phyloP scores from a whole-genome alignment of 495 filamentous ascomycete genomes.

The Talaromyces trachyspermus region DNA sequence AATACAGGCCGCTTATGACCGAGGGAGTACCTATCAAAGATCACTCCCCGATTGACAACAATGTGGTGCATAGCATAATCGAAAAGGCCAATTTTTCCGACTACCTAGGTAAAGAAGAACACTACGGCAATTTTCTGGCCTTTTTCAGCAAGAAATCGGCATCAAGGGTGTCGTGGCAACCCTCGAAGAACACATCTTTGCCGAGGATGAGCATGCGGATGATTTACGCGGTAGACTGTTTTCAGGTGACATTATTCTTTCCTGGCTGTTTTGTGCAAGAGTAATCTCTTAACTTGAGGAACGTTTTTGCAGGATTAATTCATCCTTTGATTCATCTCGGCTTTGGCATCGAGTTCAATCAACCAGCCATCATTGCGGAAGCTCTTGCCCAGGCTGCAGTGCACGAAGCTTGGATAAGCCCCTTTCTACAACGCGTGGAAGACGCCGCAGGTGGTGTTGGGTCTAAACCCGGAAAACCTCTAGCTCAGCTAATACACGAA shows the following conservation, averaged over 20 bases:
- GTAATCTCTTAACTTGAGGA: background rate
- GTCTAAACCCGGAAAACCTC: constrained; percentile 30
- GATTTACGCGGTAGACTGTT: constrained; percentile 53
- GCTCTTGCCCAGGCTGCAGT: constrained; percentile 59
- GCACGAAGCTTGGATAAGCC: constrained; percentile 44
- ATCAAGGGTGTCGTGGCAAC: constrained; percentile 49
- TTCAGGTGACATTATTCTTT: constrained; percentile 31
- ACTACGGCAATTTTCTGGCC: constrained; percentile 61
- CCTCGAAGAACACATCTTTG: constrained; percentile 59
- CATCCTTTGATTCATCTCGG: constrained; percentile 36
- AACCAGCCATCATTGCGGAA: constrained; percentile 28
- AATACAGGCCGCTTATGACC: constrained; percentile 51
- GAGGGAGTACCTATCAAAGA: constrained; percentile 57
- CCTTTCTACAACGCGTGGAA: constrained; percentile 48
- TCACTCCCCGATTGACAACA: constrained; percentile 31
- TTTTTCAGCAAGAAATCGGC: constrained; percentile 71
- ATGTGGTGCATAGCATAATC: constrained; percentile 43
- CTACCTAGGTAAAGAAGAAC: constrained; percentile 41
- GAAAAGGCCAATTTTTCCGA: constrained; percentile 43
- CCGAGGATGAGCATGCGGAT: constrained; percentile 50
- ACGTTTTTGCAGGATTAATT: background rate
- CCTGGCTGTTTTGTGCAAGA: background rate
- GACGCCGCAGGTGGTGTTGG: constrained; percentile 29
- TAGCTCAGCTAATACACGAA: constrained; percentile 53
- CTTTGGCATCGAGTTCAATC: constrained; percentile 31